phyloP scores from a whole-genome alignment of 441 rosid genomes.

The Erysimum cheiri region DNA sequence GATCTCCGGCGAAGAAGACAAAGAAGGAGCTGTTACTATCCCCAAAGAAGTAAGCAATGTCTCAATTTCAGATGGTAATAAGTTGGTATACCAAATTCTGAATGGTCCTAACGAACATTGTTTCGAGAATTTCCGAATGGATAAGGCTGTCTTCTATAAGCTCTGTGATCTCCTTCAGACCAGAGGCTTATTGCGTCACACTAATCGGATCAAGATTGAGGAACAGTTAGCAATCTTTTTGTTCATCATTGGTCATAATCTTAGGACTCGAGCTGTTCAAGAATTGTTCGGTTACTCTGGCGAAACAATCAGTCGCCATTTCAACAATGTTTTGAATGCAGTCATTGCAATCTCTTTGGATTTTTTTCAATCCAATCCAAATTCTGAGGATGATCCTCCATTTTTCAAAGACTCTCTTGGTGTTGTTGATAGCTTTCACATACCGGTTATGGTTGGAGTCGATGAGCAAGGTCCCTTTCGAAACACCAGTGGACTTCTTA shows the following conservation, averaged over 20 bases:
- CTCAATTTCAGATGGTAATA: conserved; percentile 53
- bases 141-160: conserved; percentile 81
- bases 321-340: conserved; percentile 90
- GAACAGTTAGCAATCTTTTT: conserved; percentile 89
- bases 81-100: conserved; percentile 84
- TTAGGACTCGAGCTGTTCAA: conserved; percentile 88
- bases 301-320: conserved; percentile 93
- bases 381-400: conserved; percentile 57
- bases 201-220: conserved; percentile 87
- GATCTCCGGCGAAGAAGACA: conserved; percentile 67
- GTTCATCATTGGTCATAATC: conserved; percentile 84
- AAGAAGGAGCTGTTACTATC: conserved; percentile 46
- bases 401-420: conserved; percentile 90
- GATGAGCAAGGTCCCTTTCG: conserved; percentile 96
- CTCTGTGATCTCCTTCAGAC: conserved; percentile 79
- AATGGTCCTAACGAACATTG: conserved; percentile 67
- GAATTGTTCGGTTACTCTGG: conserved; percentile 77
- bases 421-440: conserved; percentile 79
- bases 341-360: conserved; percentile 71
- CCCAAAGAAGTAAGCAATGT: conserved; percentile 55
- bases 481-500: conserved; percentile 67
- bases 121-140: conserved; percentile 90
- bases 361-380: conserved; percentile 62
- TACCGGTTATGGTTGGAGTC: conserved; percentile 89
- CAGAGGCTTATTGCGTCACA: conserved; percentile 83